Conservation (phyloP, 139 green algal species). For the Pleodorina starrii region DNA sequence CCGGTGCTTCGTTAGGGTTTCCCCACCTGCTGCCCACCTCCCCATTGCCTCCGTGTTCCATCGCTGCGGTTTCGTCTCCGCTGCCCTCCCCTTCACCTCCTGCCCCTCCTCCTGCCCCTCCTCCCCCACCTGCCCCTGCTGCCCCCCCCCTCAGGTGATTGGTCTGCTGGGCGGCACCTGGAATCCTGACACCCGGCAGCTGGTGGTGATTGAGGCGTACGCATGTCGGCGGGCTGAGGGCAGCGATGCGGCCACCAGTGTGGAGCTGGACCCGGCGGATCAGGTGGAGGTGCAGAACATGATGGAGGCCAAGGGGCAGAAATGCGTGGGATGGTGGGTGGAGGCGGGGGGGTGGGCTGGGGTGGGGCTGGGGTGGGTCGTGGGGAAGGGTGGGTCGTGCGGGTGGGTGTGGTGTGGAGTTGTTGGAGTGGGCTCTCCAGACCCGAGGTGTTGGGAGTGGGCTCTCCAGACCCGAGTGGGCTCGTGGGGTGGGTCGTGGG, state of each 20-base stretch:
- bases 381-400: too few species aligned
- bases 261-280: slow-evolving; percentile 81
- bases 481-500: too few species aligned
- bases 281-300: slow-evolving; percentile 75
- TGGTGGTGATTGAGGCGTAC: slow-evolving; percentile 58
- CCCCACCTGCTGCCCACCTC: too few species aligned
- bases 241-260: slow-evolving; percentile 69
- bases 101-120: background rate
- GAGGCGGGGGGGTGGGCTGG: background rate
- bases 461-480: too few species aligned
- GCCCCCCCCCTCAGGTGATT: slow-evolving; percentile 65
- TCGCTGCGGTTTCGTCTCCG: too few species aligned
- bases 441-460: too few species aligned
- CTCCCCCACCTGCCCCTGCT: too few species aligned
- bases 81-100: background rate
- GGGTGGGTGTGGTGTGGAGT: too few species aligned
- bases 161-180: slow-evolving; percentile 81
- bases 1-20: too few species aligned
- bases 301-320: slow-evolving; percentile 74
- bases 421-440: too few species aligned
- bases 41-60: too few species aligned
- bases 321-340: slow-evolving; percentile 79
- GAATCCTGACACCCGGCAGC: slow-evolving; percentile 47
- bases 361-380: too few species aligned
- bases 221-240: slow-evolving; percentile 40